phyloP scores from a whole-genome alignment of 2,329 filamentous ascomycete species.

The Calonectria multiphialidica region DNA sequence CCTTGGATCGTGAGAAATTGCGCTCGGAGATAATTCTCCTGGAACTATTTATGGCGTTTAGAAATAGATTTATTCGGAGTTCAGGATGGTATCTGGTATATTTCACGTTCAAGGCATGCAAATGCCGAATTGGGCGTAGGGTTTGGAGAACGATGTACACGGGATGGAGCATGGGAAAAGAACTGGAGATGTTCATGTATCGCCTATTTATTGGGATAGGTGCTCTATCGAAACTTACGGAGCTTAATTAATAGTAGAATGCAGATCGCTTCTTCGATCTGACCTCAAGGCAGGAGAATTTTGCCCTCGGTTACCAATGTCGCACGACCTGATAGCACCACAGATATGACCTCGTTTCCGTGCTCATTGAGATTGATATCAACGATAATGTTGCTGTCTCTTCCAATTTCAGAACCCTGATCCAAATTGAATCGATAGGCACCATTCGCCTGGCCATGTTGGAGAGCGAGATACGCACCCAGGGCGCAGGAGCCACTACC shows the following conservation, averaged over 20 bases:
- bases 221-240: not conserved
- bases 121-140: not conserved
- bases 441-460: conserved; percentile 3
- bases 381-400: conserved; percentile 21
- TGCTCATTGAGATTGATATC: conserved; percentile 12
- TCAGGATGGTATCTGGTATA: not conserved
- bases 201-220: not conserved
- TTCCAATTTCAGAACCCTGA: conserved; percentile 25
- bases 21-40: not conserved
- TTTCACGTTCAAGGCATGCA: not conserved
- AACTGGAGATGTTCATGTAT: too few relatives aligned
- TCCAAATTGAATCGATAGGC: conserved; percentile 19
- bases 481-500: conserved; percentile 23
- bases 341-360: conserved; percentile 1
- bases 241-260: not conserved
- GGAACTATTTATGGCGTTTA: not conserved
- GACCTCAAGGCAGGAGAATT: conserved; percentile 11
- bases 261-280: too few relatives aligned
- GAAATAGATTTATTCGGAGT: not conserved
- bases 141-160: not conserved
- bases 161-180: too few relatives aligned
- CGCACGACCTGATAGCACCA: conserved; percentile 26
- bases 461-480: conserved; percentile 22
- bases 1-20: conserved; percentile 40
- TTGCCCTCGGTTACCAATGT: conserved; percentile 20